Conservation (phyloP, 2,329 filamentous ascomycete species). For the Fusarium cicatricum region DNA sequence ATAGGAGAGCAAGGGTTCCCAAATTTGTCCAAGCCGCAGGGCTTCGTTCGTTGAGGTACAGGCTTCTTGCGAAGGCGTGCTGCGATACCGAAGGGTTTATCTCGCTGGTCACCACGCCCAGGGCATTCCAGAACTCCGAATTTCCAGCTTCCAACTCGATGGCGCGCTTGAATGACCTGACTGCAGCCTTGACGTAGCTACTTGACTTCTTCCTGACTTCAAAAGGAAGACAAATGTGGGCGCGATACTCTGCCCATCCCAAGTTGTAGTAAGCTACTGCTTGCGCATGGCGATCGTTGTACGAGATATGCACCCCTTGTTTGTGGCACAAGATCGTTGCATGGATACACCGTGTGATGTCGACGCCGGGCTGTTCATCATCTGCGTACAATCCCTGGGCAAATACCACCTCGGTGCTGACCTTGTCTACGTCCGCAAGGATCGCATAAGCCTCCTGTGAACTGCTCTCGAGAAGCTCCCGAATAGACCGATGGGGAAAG, state of each 20-base stretch:
- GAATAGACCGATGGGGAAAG: slow-evolving; percentile 68
- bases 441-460: slow-evolving; percentile 65
- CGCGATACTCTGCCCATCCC: slow-evolving; percentile 90
- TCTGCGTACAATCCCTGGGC: slow-evolving; percentile 56
- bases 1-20: slow-evolving; percentile 83
- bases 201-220: slow-evolving; percentile 64
- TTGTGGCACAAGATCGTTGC: slow-evolving; percentile 87
- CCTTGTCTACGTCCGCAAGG: slow-evolving; percentile 74
- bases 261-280: slow-evolving; percentile 98
- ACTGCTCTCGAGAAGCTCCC: slow-evolving; percentile 63
- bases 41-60: slow-evolving; percentile 91
- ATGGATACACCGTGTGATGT: slow-evolving; percentile 69
- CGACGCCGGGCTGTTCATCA: slow-evolving; percentile 57
- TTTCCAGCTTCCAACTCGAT: slow-evolving; percentile 97
- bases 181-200: slow-evolving; percentile 79
- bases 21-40: slow-evolving; percentile 91
- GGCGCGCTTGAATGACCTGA: slow-evolving; percentile 91
- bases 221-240: slow-evolving; percentile 71
- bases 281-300: slow-evolving; percentile 82
- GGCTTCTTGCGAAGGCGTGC: slow-evolving; percentile 88
- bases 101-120: slow-evolving; percentile 88
- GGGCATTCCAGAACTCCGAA: slow-evolving; percentile 94
- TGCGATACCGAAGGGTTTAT: slow-evolving; percentile 89
- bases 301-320: slow-evolving; percentile 77
- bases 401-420: slow-evolving; percentile 55